Percentiles rank a stretch among this genome's conserved stretches.
These are phyloP conservation scores for Astrocystis sublimbata DNA, from an alignment of 495 filamentous ascomycete species.

Conservation along the genomic window DNA sequence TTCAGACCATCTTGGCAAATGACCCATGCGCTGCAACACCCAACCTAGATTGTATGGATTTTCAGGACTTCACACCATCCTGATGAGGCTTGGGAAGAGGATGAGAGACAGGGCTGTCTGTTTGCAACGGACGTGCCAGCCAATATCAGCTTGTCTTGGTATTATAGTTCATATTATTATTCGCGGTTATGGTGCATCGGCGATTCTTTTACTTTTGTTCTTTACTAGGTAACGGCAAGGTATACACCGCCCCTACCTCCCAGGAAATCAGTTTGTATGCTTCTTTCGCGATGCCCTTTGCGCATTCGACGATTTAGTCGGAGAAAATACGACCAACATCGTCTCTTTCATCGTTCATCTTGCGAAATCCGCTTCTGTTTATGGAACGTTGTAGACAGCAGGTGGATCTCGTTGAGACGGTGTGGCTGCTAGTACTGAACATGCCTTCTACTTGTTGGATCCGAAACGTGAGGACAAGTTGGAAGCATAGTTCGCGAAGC, in stretches of 20 bases:
- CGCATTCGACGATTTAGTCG: not conserved
- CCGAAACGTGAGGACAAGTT: slow-evolving; percentile 72
- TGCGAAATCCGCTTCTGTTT: not conserved
- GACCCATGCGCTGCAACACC: too few relatives aligned
- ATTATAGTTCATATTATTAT: slow-evolving; percentile 12
- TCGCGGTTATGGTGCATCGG: slow-evolving; percentile 29
- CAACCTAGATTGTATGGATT: too few relatives aligned
- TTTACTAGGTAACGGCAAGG: slow-evolving; percentile 11
- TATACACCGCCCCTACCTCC: slow-evolving; percentile 19
- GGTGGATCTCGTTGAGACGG: too few relatives aligned
- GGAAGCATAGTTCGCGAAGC: slow-evolving; percentile 65
- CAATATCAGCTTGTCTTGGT: slow-evolving; percentile 8
- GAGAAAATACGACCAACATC: slow-evolving; percentile 21
- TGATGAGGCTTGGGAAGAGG: too few relatives aligned
- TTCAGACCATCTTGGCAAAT: slow-evolving; percentile 14
- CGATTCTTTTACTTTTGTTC: slow-evolving; percentile 16
- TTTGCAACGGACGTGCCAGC: not conserved
- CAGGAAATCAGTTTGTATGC: slow-evolving; percentile 6
- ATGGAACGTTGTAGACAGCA: not conserved
- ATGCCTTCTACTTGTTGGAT: slow-evolving; percentile 50
- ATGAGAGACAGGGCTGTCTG: not conserved
- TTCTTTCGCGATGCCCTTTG: not conserved
- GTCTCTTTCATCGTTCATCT: slow-evolving; percentile 10
- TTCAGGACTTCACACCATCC: too few relatives aligned
- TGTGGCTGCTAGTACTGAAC: not conserved